A percentile compares a stretch with the other conserved stretches of the same genome.
phyloP scores from a whole-genome alignment of 305 asterid genomes.

The Fraxinus xanthoxyloides region DNA sequence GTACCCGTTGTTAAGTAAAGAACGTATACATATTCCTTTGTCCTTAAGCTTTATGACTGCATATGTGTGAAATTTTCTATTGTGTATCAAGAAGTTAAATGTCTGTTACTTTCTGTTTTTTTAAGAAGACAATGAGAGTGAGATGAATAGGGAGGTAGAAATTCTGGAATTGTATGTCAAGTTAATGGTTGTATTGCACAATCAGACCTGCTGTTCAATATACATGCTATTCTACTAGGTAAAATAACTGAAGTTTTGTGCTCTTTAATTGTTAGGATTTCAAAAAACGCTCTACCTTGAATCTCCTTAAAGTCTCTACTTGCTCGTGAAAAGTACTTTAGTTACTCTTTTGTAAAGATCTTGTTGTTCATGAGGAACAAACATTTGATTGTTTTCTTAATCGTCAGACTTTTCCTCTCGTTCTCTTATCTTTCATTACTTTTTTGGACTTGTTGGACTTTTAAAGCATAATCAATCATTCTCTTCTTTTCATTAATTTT shows the following conservation, averaged over 20 bases:
- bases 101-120: neutral
- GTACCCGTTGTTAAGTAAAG: conserved; percentile 31
- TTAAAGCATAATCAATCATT: neutral
- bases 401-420: neutral
- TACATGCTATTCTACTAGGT: neutral
- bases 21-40: neutral
- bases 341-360: neutral
- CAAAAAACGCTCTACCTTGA: neutral
- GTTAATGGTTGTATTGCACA: neutral
- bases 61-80: neutral
- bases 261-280: neutral
- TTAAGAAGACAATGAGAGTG: neutral
- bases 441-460: neutral
- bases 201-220: neutral
- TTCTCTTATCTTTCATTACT: neutral
- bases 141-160: neutral
- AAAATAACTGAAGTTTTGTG: neutral
- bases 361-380: neutral
- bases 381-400: neutral
- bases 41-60: neutral
- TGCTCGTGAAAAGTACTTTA: neutral
- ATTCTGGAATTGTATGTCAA: neutral
- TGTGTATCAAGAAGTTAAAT: neutral
- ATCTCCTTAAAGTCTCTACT: neutral
- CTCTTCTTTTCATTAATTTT: conserved; percentile 11